Base-by-base conservation (phyloP, 805 yeast genomes). In the Yamadazyma phyllophila region DNA sequence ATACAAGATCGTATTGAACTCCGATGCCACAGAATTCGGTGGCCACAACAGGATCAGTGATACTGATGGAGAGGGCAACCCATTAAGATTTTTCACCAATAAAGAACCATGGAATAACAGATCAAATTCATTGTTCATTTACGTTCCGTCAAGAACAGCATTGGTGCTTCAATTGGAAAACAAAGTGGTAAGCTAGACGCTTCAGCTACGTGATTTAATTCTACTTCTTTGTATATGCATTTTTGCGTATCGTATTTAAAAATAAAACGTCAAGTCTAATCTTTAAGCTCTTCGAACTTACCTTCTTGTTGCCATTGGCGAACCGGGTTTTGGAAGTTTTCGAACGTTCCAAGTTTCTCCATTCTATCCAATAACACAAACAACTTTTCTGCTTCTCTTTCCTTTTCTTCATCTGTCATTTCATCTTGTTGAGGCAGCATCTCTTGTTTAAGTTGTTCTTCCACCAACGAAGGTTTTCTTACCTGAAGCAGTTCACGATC, bases 81-180 rank as follows among this genome's bases (percentile, higher is more conserved):
- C 56, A 14, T 64, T 80, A 2, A 74, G 74, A 51, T 88, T 76
- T 59, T 80, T 79, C 62, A 89, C 97, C 16, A 80, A 85, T 11
- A 82, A 84, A 42, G 78, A 86, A 36, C 69, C 67, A 17, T 92
- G 98, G 98, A 88, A 92, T 59, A 73, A 78, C 52, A 76, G 98
- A 53, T 66, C 71, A 20, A 88, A 92, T 64, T 85, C 81, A 48
- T 53, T 92, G 41, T 89, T 88, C 65, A 85, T 90, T 8, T 81
- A 81, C 54, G 74, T 89, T 54, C 98, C 98, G n/a, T 74, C 76
- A 34, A 82, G 98, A 65, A 66, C 74, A 8, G 76, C 70, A 0
- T 55, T 72, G 36, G 74, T 72, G 29, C 62, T 72, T 46, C 69
- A 66, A 52, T 51, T 65, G 39, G 60, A 59, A 43, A 65, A 61